Base-by-base conservation (phyloP, 129 eudicot species). In the Tagetes patula region DNA sequence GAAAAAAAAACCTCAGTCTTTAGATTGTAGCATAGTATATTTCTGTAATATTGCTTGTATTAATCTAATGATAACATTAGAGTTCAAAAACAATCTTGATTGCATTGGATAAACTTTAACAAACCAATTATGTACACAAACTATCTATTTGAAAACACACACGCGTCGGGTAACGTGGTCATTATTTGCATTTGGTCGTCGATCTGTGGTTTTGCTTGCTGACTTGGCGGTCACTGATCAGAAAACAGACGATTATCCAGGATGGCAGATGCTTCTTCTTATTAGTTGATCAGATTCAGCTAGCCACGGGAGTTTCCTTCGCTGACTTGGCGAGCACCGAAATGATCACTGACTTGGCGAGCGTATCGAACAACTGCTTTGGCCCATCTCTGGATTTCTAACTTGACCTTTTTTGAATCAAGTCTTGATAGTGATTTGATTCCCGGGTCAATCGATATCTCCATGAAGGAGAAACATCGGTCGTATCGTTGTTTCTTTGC, bases 381-480 rank as follows among this genome's bases (percentile, higher is more conserved):
- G 37, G 97, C 91, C 97, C 97, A 91, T 84, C 76, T 80, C 66
- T 76, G 84, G 83, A 91, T 88, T 39, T 82, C 86, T 0, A 46
- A 36, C 68, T 91, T 91, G 70, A 91, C 80, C 87, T 84, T 91
- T 40, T 75, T 80, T 1, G 97, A 87, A 77, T 91, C 91, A 39
- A 90, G 68, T 38, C 79, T 75, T 69, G 84, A 79, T 45, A 90
- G 58, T 8, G 94, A 79, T 36, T 83, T 85, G 30, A 75, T 79
- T 7, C 82, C 81, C 0, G 91, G 89, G 6, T 88, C 91, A 0
- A 88, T 82, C 2, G 86, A 72, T 46, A 91, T 71, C 76, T 83
- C 91, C 85, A 78, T 72, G 83, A 82, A 87, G 46, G 95, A 80
- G 70, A 83, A 77, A 65, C 92, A 89, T 7, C 84, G 39, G 34